Percentiles rank a stretch among this genome's conserved stretches.
Evolutionary conservation across 2,329 filamentous ascomycete genomes (phyloP).

Genomic region (Aspergillus sp.): DNA sequence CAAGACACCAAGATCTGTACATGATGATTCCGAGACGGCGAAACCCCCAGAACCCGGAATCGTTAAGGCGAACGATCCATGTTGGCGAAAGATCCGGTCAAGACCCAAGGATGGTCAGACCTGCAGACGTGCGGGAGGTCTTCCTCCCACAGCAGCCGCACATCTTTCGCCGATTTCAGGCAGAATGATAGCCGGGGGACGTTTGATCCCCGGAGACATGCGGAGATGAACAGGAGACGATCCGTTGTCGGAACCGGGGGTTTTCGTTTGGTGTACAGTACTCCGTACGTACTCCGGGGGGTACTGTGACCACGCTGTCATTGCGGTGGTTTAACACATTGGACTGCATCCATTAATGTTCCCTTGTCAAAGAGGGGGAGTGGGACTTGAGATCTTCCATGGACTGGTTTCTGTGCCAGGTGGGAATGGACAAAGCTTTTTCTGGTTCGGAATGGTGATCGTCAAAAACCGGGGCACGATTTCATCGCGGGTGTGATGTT

Average conservation of each 20-base stretch:
- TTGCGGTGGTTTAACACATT: too few relatives aligned
- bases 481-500: not conserved
- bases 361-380: not conserved
- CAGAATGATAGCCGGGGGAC: not conserved
- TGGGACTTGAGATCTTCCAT: slow-evolving; percentile 2
- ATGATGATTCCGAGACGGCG: not conserved
- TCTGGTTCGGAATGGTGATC: slow-evolving; percentile 10
- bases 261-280: not conserved
- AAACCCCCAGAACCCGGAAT: too few relatives aligned
- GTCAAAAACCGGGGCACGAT: slow-evolving; percentile 5
- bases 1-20: not conserved
- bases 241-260: not conserved
- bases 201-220: not conserved
- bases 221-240: not conserved
- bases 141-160: not conserved
- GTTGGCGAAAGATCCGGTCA: not conserved
- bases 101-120: not conserved
- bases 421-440: slow-evolving; percentile 2
- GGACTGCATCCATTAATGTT: too few relatives aligned
- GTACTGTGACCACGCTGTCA: too few relatives aligned
- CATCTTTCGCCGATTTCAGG: not conserved
- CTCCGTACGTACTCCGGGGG: too few relatives aligned
- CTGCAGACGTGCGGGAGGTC: not conserved
- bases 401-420: not conserved
- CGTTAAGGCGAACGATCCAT: too few relatives aligned